These are phyloP conservation scores for Amaranthus tricolor DNA, from an alignment of 179 eudicot genomes.

Conservation along the genomic window DNA sequence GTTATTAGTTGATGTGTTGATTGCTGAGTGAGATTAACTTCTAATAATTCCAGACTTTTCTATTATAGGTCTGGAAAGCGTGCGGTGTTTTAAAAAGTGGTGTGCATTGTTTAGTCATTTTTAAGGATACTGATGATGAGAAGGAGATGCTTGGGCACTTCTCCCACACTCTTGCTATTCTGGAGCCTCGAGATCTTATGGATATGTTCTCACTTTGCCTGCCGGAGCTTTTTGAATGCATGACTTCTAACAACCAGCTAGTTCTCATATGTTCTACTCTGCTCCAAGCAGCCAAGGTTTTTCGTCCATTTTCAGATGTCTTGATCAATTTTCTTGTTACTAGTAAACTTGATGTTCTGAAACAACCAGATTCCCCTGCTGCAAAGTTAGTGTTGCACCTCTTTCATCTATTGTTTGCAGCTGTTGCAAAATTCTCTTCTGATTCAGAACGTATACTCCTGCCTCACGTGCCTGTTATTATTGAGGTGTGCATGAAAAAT, in stretches of 20 bases:
- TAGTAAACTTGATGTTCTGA: conserved; percentile 88
- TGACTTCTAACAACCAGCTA: conserved; percentile 84
- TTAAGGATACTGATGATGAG: conserved; percentile 94
- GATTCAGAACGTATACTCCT: conserved; percentile 94
- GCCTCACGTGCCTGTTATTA: conserved; percentile 90
- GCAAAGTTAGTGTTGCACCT: conserved; percentile 95
- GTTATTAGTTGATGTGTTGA: not conserved
- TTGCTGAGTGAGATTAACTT: conserved; percentile 1
- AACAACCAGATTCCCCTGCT: conserved; percentile 87
- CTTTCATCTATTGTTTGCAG: conserved; percentile 71
- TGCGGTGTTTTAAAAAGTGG: conserved; percentile 97
- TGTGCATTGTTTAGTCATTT: conserved; percentile 85
- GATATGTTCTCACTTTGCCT: conserved; percentile 97
- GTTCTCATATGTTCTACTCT: conserved; percentile 82
- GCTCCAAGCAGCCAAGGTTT: conserved; percentile 72
- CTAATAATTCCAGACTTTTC: not conserved
- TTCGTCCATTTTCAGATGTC: conserved; percentile 89
- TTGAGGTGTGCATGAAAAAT: conserved; percentile 95
- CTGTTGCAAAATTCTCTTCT: conserved; percentile 82
- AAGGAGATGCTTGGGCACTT: conserved; percentile 86
- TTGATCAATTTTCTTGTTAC: conserved; percentile 90
- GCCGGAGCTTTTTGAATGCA: conserved; percentile 98
- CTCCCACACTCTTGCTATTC: conserved; percentile 82
- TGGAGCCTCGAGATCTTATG: conserved; percentile 98
- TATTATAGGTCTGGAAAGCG: conserved; percentile 80